Evolutionary conservation across 257 asterid genomes (phyloP), one percentile per base, ranked within the genome.

Genomic region (Solanum tarijense): DNA sequence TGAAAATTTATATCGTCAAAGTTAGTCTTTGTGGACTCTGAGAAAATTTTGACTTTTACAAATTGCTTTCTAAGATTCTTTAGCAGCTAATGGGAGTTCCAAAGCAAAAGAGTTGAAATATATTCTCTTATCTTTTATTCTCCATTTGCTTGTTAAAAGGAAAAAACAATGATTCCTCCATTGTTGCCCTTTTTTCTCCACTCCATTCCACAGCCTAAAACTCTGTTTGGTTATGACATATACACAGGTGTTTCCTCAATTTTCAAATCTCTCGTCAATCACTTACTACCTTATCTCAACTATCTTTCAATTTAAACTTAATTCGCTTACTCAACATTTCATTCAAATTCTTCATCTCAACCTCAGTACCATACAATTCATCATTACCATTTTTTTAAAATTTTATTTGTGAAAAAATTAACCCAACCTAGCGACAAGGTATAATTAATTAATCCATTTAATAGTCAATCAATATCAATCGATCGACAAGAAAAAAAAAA

Each of bases 81-180:
- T 58, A 23, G 72, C 74, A 25, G 79, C 78, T 66, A 38, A 72
- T 34, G 9, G 65, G 65, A 55, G 23, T 55, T 55, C 65, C n/a
- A 55, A 55, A 52, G 87, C 12, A 85, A 66, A 27, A 81, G 27
- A 87, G 89, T 85, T 87, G 48, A 41, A 41, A 41, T 41, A 41
- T 43, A 52, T 94, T 92, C 93, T 87, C 86, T 89, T 89, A 84
- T 88, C 74, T 83, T 6, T 43, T 83, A 76, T 76, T 76, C 83
- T 75, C 55, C 31, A 23, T 23, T 75, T 75, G 31, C 48, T 73
- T 74, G 20, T 21, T 75, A 75, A 36, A 36, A 10, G 83, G 52
- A 23, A 74, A 74, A 36, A 60, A 23, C 83, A 35, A 12, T 36
- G 55, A 75, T 75, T 75, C 83, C 55, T 75, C 83, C 55, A 74